phyloP scores from a whole-genome alignment of 768 basidiomycete species.

The Kwoniella dendrophila region DNA sequence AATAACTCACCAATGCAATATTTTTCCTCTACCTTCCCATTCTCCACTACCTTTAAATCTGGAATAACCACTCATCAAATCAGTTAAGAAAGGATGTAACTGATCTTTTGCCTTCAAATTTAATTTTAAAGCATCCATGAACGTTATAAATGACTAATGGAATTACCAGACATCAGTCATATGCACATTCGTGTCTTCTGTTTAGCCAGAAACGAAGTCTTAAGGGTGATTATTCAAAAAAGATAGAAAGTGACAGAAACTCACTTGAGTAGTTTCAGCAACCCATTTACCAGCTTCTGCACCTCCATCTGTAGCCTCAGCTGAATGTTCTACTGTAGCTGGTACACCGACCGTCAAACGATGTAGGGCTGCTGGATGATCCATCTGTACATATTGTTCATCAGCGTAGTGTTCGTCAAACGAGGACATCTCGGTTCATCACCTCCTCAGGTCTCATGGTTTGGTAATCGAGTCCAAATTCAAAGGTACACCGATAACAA shows the following conservation, averaged over 20 bases:
- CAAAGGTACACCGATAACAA: neutral
- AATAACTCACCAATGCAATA: conserved; percentile 79
- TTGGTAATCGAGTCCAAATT: neutral
- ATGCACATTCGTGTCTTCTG: neutral
- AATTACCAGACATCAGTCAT: conserved; percentile 11
- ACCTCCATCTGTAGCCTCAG: conserved; percentile 64
- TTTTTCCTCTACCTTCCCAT: conserved; percentile 92
- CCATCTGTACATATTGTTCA: conserved; percentile 66
- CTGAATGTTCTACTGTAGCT: conserved; percentile 93
- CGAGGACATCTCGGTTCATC: too few relatives aligned
- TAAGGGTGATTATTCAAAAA: too few relatives aligned
- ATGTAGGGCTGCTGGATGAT: conserved; percentile 88
- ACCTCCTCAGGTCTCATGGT: too few relatives aligned
- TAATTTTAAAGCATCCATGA: conserved; percentile 95
- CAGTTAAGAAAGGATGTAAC: conserved; percentile 88
- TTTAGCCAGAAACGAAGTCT: too few relatives aligned
- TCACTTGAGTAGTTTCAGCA: conserved; percentile 92
- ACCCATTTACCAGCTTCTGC: conserved; percentile 96
- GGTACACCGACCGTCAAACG: conserved; percentile 89
- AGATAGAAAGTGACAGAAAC: conserved; percentile 19
- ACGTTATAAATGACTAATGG: conserved; percentile 87
- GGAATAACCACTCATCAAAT: conserved; percentile 91
- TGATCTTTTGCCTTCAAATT: conserved; percentile 95
- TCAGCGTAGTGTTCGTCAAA: neutral
- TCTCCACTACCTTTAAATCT: conserved; percentile 92